Evolutionary conservation across 176 grass and related monocot genomes (phyloP).

Genomic region (sorghum (Sorghum bicolor)): Sorghum_bicolor_NCBIv3 NC_012870.2:3684001-3684500

Average conservation of each 20-base stretch:
- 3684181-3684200: slow-evolving; percentile 92
- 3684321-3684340: slow-evolving; percentile 84
- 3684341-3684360: slow-evolving; percentile 70
- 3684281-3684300: slow-evolving; percentile 74
- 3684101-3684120: slow-evolving; percentile 84
- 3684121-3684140: slow-evolving; percentile 45
- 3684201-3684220: slow-evolving; percentile 83
- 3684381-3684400: slow-evolving; percentile 77
- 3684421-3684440: slow-evolving; percentile 74
- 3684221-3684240: slow-evolving; percentile 85
- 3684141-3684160: slow-evolving; percentile 52
- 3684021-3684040: background rate
- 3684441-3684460: slow-evolving; percentile 78
- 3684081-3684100: slow-evolving; percentile 82
- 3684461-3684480: slow-evolving; percentile 76
- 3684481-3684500: slow-evolving; percentile 76
- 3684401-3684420: slow-evolving; percentile 72
- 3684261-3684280: slow-evolving; percentile 79
- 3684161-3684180: slow-evolving; percentile 65
- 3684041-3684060: slow-evolving; percentile 5
- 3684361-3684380: slow-evolving; percentile 81
- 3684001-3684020: background rate
- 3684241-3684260: slow-evolving; percentile 86
- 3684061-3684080: slow-evolving; percentile 91
- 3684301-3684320: slow-evolving; percentile 76